Base-by-base conservation (phyloP, 169 alveolate genomes). In the Blepharisma undulans region DNA sequence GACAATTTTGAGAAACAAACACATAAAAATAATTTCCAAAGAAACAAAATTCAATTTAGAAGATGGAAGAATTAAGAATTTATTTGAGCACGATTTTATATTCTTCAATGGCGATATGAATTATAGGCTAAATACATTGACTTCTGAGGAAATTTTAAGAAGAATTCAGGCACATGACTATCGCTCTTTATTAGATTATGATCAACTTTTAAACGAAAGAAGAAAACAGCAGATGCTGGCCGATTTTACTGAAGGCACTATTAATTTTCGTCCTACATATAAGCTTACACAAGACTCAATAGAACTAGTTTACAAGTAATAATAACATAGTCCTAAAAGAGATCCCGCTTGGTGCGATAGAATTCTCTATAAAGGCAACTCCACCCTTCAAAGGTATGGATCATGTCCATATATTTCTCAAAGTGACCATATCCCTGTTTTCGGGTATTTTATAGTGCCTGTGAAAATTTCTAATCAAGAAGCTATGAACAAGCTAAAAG, bases 331-430 rank as follows among this genome's bases (percentile, higher is more conserved):
- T 18, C 30, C n/a, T 25, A 60, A 71, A 25, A 8, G 91, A 27
- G 91, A 61, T 18, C 91, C 91, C 8, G 91, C 91, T 3, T 86
- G 91, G 91, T 71, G 84, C 29, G 91, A 86, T 72, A 22, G 91
- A 30, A 32, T 86, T 86, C 72, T 86, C 2, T 86, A 32, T n/a
- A 86, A 32, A 71, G 91, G 84, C 5, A 48, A 60, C 7, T n/a
- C 36, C 1, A 33, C n/a, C 8, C 60, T 71, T 27, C 29, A 30
- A 22, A 72, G 84, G 36, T 86, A 86, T 30, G 48, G 66, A 18
- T 25, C 34, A 7, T 71, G 84, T 66, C 59, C 29, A 21, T 61
- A 21, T 21, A 86, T 27, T 27, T 21, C 48, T 22, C 32, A 66
- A 19, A 71, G 84, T 32, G 91, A 86, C 36, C 91, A 86, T 72